Evolutionary conservation across 2,329 filamentous ascomycete species (phyloP).

Genomic region (Paraphaeosphaeria sporulosa): DNA sequence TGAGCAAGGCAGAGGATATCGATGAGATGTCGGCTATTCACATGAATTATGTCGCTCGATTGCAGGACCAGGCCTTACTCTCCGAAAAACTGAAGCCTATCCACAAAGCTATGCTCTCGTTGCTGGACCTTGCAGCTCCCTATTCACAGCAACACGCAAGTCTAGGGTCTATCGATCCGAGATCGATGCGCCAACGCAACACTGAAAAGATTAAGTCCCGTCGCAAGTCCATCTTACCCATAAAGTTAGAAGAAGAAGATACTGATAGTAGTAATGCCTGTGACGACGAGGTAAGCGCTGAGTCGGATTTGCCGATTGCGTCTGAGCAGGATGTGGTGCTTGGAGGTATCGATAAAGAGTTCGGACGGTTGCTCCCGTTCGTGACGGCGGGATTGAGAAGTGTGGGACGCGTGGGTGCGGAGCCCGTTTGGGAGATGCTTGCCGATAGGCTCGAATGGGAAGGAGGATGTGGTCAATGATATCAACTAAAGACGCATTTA

Average conservation of each 20-base stretch:
- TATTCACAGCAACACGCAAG: conserved; percentile 67
- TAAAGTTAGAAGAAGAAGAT: conserved; percentile 23
- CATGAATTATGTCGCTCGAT: conserved; percentile 65
- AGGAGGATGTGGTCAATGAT: conserved; percentile 8
- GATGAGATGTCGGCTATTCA: conserved; percentile 82
- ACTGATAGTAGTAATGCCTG: conserved; percentile 33
- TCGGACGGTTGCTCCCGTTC: conserved; percentile 73
- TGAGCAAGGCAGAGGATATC: conserved; percentile 72
- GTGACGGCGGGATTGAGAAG: conserved; percentile 75
- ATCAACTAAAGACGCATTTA: background rate
- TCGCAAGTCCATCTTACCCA: conserved; percentile 26
- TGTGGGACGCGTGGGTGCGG: conserved; percentile 75
- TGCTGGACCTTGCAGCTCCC: conserved; percentile 77
- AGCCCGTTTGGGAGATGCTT: conserved; percentile 79
- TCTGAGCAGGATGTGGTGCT: conserved; percentile 54
- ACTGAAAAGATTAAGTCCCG: conserved; percentile 32
- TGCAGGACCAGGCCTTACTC: conserved; percentile 75
- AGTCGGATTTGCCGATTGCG: background rate
- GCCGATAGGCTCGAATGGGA: conserved; percentile 77
- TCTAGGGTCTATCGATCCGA: background rate
- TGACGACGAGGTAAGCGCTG: conserved; percentile 13
- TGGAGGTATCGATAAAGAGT: conserved; percentile 65
- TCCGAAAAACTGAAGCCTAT: conserved; percentile 74
- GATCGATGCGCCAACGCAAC: conserved; percentile 31
- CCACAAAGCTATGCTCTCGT: conserved; percentile 73